phyloP scores from a whole-genome alignment of 2,329 filamentous ascomycete species.

The Apiospora aurea region DNA sequence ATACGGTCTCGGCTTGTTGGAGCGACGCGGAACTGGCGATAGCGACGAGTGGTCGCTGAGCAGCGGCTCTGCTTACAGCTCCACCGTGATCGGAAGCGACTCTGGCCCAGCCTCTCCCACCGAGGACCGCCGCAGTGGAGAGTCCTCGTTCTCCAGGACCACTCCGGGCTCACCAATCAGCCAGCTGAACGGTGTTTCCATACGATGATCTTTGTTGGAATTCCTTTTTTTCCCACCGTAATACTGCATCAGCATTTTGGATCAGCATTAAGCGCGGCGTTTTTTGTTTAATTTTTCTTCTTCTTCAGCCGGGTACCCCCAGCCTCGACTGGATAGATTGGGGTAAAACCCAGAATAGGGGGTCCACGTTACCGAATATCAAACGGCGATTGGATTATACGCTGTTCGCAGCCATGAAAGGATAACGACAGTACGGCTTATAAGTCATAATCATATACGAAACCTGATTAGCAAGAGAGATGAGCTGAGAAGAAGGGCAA shows the following conservation, averaged over 20 bases:
- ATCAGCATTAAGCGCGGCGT: conserved; percentile 25
- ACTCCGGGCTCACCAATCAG: background rate
- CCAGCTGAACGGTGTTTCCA: conserved; percentile 5
- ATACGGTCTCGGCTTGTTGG: conserved; percentile 28
- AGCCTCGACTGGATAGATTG: background rate
- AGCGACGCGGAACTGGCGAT: conserved; percentile 26
- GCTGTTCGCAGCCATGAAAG: conserved; percentile 10
- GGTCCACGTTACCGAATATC: background rate
- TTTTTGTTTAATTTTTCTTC: background rate
- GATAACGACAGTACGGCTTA: conserved; percentile 18
- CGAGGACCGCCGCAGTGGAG: conserved; percentile 20
- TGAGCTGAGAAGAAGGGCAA: background rate
- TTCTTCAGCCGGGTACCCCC: background rate
- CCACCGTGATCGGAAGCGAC: conserved; percentile 28
- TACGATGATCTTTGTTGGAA: background rate
- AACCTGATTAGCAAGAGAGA: conserved; percentile 9
- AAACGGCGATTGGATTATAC: background rate
- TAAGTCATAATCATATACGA: conserved; percentile 20
- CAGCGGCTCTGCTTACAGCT: conserved; percentile 29
- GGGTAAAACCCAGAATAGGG: background rate
- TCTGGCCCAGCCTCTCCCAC: conserved; percentile 21
- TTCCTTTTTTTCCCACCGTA: background rate
- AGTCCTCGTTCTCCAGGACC: background rate
- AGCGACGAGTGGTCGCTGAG: conserved; percentile 29
- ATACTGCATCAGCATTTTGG: conserved; percentile 22